Evolutionary conservation across 2,329 filamentous ascomycete genomes (phyloP).

Genomic region (Phialemoniopsis sp.): DNA sequence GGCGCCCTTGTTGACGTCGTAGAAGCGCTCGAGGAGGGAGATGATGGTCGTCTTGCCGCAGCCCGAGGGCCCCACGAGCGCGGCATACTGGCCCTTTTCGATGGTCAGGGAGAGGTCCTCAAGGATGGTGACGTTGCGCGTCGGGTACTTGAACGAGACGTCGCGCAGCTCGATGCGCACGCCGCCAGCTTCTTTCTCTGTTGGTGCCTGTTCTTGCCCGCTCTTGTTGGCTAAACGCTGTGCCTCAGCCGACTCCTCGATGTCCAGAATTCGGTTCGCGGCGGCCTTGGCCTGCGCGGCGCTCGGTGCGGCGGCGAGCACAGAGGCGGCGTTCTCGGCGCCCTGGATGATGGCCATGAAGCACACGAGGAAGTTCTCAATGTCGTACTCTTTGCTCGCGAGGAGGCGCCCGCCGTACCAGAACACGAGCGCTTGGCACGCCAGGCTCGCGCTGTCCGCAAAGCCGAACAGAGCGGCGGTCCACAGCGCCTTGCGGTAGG

Average conservation of each 20-base stretch:
- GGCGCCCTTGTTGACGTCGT: constrained; percentile 46
- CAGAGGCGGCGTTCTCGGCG: constrained; percentile 58
- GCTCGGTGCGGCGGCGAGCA: constrained; percentile 60
- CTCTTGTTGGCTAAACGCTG: constrained; percentile 6
- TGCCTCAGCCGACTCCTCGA: constrained; percentile 26
- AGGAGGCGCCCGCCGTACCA: constrained; percentile 17
- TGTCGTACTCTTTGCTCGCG: constrained; percentile 18
- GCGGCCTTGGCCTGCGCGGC: constrained; percentile 52
- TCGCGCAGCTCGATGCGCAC: constrained; percentile 49
- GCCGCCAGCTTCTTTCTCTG: constrained; percentile 30
- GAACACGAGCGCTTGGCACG: no score
- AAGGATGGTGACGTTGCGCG: constrained; percentile 41
- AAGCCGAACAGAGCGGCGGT: constrained; percentile 17
- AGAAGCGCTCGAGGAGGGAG: constrained; percentile 44
- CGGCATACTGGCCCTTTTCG: constrained; percentile 36
- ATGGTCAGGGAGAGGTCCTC: background rate
- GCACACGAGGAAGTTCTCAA: no score
- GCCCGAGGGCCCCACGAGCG: constrained; percentile 54
- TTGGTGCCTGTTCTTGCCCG: constrained; percentile 17
- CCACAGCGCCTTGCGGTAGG: constrained; percentile 17
- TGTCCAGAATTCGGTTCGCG: constrained; percentile 51
- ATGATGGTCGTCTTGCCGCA: constrained; percentile 53
- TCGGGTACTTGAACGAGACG: constrained; percentile 53
- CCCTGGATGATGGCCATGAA: constrained; percentile 33
- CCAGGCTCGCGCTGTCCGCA: constrained; percentile 21